phyloP scores from a whole-genome alignment of 345 rosid genomes.

The Salix udensis region DNA sequence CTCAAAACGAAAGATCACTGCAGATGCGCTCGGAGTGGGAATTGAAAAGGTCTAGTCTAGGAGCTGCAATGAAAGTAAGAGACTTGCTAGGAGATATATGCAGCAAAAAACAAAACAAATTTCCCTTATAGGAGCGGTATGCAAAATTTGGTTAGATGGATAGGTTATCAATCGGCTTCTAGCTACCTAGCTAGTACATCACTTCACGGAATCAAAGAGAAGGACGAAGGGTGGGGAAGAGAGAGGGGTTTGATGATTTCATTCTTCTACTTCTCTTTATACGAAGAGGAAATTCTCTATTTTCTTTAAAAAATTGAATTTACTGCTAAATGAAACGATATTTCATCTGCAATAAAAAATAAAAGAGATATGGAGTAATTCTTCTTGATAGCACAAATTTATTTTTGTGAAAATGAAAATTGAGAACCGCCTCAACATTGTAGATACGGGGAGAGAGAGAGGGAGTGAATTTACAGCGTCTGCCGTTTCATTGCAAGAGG shows the following conservation, averaged over 20 bases:
- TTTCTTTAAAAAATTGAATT: not conserved
- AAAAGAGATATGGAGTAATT: not conserved
- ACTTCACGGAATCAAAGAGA: not conserved
- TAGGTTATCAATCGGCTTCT: constrained; percentile 27
- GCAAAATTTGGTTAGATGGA: constrained; percentile 26
- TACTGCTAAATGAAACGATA: not conserved
- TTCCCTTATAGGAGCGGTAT: constrained; percentile 19
- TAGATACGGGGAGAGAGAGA: not conserved
- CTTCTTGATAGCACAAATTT: not conserved
- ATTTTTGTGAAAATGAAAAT: not conserved
- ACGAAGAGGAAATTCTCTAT: constrained; percentile 23
- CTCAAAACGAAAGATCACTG: not conserved
- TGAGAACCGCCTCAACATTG: not conserved
- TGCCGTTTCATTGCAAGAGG: not conserved
- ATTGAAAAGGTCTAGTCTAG: not conserved
- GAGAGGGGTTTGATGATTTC: constrained; percentile 20
- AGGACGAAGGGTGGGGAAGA: constrained; percentile 2
- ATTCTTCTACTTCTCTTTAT: constrained; percentile 37
- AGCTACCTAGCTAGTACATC: not conserved
- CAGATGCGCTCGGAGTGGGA: constrained; percentile 2
- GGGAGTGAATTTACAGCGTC: no score
- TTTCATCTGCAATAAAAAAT: not conserved
- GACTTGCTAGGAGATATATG: constrained; percentile 3
- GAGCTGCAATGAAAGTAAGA: constrained; percentile 1
- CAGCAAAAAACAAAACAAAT: constrained; percentile 4